Evolutionary conservation across 2,329 filamentous ascomycete genomes (phyloP).

Genomic region (Lasiodiplodia hormozganensis): DNA sequence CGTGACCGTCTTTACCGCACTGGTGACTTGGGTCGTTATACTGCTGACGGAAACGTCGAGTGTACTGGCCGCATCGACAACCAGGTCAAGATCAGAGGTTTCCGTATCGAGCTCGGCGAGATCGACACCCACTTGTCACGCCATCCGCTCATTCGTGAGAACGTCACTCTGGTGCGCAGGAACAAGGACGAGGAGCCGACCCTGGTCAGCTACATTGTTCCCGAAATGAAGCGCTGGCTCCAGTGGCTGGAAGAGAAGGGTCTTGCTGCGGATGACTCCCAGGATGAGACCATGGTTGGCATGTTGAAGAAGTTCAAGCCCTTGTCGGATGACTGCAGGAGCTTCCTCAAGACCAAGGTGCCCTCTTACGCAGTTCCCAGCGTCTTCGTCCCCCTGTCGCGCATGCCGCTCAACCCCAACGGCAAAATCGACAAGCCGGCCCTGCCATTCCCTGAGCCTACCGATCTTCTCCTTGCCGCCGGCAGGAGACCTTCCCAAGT

Average conservation of each 20-base stretch:
- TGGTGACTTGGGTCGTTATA: constrained; percentile 83
- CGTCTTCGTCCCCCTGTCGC: constrained; percentile 74
- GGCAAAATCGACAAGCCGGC: constrained; percentile 83
- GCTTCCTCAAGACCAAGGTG: constrained; percentile 74
- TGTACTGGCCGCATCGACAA: constrained; percentile 82
- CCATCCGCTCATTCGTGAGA: constrained; percentile 79
- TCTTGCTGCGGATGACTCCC: constrained; percentile 49
- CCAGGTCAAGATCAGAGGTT: constrained; percentile 95
- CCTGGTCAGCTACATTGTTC: constrained; percentile 89
- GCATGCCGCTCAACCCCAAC: constrained; percentile 79
- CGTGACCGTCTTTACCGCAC: constrained; percentile 86
- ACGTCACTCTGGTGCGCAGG: constrained; percentile 82
- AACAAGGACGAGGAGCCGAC: constrained; percentile 85
- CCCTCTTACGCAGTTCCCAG: constrained; percentile 78
- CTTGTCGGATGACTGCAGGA: constrained; percentile 66
- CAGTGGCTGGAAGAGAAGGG: constrained; percentile 65
- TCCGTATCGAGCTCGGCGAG: constrained; percentile 92
- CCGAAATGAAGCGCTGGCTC: constrained; percentile 77
- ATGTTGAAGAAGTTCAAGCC: constrained; percentile 67
- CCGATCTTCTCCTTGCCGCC: constrained; percentile 66
- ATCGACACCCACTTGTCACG: constrained; percentile 84
- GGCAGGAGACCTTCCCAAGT: constrained; percentile 53
- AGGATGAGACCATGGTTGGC: constrained; percentile 53
- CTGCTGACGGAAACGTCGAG: constrained; percentile 73
- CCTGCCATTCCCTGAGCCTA: constrained; percentile 80